These are phyloP conservation scores for Metrosideros polymorpha DNA, from an alignment of 441 rosid genomes.

Conservation along the genomic window DNA sequence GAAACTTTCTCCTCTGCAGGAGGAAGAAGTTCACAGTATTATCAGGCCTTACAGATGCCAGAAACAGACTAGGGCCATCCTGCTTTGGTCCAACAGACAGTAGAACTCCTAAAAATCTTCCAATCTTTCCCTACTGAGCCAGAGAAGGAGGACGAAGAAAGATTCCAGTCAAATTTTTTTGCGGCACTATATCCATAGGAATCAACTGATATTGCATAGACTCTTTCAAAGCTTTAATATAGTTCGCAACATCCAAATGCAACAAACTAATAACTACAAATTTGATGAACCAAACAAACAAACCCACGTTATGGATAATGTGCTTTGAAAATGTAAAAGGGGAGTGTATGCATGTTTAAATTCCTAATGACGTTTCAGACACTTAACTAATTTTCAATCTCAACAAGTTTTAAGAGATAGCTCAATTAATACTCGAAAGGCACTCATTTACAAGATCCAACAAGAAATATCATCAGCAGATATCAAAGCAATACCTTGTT, in stretches of 20 bases:
- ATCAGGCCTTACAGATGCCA: not conserved
- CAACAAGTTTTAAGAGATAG: not conserved
- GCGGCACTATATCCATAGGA: not conserved
- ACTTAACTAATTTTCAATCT: not conserved
- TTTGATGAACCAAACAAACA: not conserved
- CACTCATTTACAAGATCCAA: not conserved
- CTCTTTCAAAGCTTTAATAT: not conserved
- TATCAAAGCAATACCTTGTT: conserved; percentile 41
- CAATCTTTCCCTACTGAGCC: not conserved
- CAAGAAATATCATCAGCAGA: not conserved
- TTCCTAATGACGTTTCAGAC: not conserved
- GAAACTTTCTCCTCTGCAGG: not conserved
- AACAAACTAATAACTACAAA: not conserved
- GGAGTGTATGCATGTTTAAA: not conserved
- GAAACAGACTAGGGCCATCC: not conserved
- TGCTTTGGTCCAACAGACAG: not conserved
- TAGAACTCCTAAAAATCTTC: not conserved
- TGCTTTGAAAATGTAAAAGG: not conserved
- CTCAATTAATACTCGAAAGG: not conserved
- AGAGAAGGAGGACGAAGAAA: not conserved
- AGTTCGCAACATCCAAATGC: not conserved
- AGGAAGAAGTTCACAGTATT: not conserved
- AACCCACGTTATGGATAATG: not conserved
- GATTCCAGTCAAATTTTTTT: not conserved
- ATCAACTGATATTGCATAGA: not conserved